A percentile compares a stretch with the other conserved stretches of the same genome.
phyloP scores from a whole-genome alignment of 176 grass and related monocot genomes.

The Lolium rigidum region DNA sequence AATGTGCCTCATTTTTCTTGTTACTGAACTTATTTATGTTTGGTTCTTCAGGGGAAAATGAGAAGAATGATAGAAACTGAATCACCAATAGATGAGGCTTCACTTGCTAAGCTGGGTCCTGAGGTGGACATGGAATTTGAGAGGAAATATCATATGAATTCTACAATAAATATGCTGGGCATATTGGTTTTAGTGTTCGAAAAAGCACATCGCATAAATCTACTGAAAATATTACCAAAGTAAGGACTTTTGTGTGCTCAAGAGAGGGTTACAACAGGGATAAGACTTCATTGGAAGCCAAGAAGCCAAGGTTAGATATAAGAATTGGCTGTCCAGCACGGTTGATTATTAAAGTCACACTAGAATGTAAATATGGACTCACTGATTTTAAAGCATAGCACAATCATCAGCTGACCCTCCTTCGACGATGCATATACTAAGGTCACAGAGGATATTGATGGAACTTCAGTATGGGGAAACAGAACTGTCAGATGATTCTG shows the following conservation, averaged over 20 bases:
- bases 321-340: constrained; percentile 93
- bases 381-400: constrained; percentile 95
- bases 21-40: constrained; percentile 37
- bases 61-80: constrained; percentile 95
- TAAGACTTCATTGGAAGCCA: constrained; percentile 91
- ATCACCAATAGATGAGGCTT: constrained; percentile 69
- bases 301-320: constrained; percentile 94
- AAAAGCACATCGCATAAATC: constrained; percentile 99
- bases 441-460: constrained; percentile 90
- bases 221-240: constrained; percentile 88
- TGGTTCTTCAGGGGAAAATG: constrained; percentile 82
- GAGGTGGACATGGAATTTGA: constrained; percentile 86
- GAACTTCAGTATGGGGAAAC: constrained; percentile 98
- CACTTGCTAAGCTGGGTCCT: constrained; percentile 79
- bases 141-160: constrained; percentile 89
- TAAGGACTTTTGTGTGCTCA: constrained; percentile 96
- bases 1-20: neutral
- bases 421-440: constrained; percentile 97
- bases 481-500: no score
- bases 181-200: constrained; percentile 92
- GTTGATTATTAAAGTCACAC: constrained; percentile 93
- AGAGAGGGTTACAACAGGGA: constrained; percentile 97
- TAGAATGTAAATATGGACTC: constrained; percentile 74
- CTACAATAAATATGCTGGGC: constrained; percentile 93
- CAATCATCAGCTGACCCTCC: constrained; percentile 93